These are phyloP conservation scores for Russula sp. DNA, from an alignment of 768 basidiomycete species.

Conservation along the genomic window DNA sequence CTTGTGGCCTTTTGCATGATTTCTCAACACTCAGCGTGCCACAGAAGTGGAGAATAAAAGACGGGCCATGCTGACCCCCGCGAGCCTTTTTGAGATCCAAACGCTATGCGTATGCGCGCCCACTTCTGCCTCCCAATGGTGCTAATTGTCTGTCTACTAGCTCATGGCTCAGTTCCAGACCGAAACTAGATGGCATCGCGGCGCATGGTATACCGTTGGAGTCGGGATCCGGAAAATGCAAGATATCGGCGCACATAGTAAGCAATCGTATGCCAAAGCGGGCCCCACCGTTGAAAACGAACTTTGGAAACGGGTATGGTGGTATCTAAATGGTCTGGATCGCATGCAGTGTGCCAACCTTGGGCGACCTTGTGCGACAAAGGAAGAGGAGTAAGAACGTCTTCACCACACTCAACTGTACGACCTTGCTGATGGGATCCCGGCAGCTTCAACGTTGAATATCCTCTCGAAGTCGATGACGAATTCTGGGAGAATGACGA, in stretches of 20 bases:
- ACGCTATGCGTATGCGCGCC: constrained; percentile 38
- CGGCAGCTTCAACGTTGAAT: constrained; percentile 40
- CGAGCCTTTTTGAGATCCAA: constrained; percentile 58
- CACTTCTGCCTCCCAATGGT: constrained; percentile 15
- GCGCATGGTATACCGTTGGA: constrained; percentile 40
- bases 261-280: constrained; percentile 28
- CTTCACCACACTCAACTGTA: constrained; percentile 13
- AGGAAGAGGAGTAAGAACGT: constrained; percentile 57
- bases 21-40: constrained; percentile 8
- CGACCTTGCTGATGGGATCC: background rate
- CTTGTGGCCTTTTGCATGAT: constrained; percentile 8
- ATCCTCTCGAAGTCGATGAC: constrained; percentile 49
- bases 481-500: constrained; percentile 44
- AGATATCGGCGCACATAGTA: constrained; percentile 45
- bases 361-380: constrained; percentile 49
- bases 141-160: constrained; percentile 26
- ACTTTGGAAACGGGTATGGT: constrained; percentile 46
- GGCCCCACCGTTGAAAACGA: constrained; percentile 36
- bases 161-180: constrained; percentile 42
- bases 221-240: constrained; percentile 45
- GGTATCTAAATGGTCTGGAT: constrained; percentile 53
- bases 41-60: constrained; percentile 46
- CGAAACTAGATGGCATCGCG: constrained; percentile 37
- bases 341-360: constrained; percentile 45
- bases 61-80: constrained; percentile 46